Evolutionary conservation across 2,329 filamentous ascomycete genomes (phyloP).

Genomic region (Alternaria sp.): DNA sequence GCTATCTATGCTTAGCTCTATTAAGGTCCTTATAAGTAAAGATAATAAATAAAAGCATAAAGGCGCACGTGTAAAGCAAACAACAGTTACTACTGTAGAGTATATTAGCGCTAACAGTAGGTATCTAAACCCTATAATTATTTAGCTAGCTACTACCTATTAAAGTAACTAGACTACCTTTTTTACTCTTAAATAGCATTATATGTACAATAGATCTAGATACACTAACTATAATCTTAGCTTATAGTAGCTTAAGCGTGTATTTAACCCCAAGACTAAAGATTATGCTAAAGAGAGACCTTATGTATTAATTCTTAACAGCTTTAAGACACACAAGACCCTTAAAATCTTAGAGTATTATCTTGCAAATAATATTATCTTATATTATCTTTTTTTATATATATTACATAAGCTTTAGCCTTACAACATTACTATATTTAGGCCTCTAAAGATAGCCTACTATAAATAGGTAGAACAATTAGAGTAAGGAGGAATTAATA

Average conservation of each 20-base stretch:
- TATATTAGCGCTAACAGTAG: conserved; percentile 10
- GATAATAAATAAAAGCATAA: not conserved
- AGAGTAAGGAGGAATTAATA: conserved; percentile 19
- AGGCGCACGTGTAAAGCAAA: not conserved
- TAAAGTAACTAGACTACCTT: conserved; percentile 26
- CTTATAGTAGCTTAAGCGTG: conserved; percentile 3
- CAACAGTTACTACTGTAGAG: not conserved
- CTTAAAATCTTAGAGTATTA: conserved; percentile 46
- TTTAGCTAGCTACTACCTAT: conserved; percentile 29
- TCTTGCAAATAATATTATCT: conserved; percentile 44
- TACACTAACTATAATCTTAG: not conserved
- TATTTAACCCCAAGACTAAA: conserved; percentile 1
- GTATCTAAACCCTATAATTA: conserved; percentile 21
- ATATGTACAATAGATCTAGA: not conserved
- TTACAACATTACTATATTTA: conserved; percentile 23
- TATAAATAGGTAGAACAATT: conserved; percentile 22
- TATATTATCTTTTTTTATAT: no score
- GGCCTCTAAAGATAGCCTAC: conserved; percentile 20
- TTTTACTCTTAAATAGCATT: conserved; percentile 21
- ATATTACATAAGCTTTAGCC: conserved; percentile 3
- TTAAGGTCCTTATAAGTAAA: not conserved
- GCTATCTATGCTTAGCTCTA: not conserved
- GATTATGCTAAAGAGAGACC: not conserved
- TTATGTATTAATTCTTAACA: not conserved
- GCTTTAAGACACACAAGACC: conserved; percentile 48